Base-by-base conservation (phyloP, 805 yeast species). In the Kuraishia capsulata region DNA sequence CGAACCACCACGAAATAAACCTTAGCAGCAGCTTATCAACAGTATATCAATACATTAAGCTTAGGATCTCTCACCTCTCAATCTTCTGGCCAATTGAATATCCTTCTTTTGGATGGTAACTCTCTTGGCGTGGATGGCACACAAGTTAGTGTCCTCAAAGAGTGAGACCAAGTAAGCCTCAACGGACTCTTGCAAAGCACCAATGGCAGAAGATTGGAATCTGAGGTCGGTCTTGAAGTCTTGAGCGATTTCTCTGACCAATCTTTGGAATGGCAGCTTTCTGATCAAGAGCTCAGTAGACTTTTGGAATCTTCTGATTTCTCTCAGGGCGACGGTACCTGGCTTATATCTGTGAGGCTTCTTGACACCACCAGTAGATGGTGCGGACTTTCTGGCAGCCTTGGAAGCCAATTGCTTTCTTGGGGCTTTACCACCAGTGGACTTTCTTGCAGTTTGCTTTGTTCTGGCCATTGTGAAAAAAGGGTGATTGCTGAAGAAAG, bases 111-210 rank as follows among this genome's bases (percentile, higher is more conserved):
- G 96, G 60, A 90, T 87, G 49, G 98, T 90, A 54, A 90, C 97
- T 72, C 98, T 83, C 81, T 92, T 90, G 58, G 97, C 98, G 69
- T 90, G 98, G 53, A 88, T 86, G 49, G 97, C 97, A 72, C 97
- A 92, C 73, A 90, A 77, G 75, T 89, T 90, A 50, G 97, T 92
- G 67, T 92, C 97, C 74, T 90, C 97, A 54, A 90, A 92, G 58
- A 90, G 69, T 44, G 96, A 86, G 39, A 90, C 96, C 56, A 92
- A 74, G 77, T 88, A 92, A 58, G 97, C 97, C 75, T 90, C 98
- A 46, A 90, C 96, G 47, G 97, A 89, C 71, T 92, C 98, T 68
- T 90, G 98, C 56, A 90, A 73, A 52, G 98, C 98, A 69, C 95
- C 89, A 50, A 90, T 83, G 50, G 98, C 98, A 50, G 95, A 84